Conservation (phyloP, 305 asterid species). For the Fraxinus dipetala region DNA sequence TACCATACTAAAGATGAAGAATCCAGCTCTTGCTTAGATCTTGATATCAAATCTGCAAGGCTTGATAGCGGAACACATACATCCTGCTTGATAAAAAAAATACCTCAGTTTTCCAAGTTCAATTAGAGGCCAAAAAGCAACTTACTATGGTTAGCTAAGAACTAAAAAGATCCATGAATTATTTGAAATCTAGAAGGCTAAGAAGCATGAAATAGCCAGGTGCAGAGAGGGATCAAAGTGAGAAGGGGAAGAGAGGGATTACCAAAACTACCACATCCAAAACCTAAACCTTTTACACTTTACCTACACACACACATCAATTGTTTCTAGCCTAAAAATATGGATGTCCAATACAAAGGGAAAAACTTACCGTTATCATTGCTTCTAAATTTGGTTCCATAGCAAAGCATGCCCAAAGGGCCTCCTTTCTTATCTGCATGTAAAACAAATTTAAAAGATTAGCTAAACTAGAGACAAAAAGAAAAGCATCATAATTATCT, state of each 20-base stretch:
- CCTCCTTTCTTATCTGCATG: constrained; percentile 88
- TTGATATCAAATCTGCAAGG: constrained; percentile 81
- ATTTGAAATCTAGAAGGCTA: not conserved
- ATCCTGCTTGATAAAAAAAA: constrained; percentile 48
- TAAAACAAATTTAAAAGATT: constrained; percentile 15
- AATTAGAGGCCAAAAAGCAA: constrained; percentile 1
- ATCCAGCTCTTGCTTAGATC: constrained; percentile 71
- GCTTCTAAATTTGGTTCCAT: constrained; percentile 85
- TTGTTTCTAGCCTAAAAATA: not conserved
- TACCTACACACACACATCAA: not conserved
- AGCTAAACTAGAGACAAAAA: constrained; percentile 13
- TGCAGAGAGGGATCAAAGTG: not conserved
- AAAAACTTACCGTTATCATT: constrained; percentile 64
- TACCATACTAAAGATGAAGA: constrained; percentile 82
- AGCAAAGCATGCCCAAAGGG: constrained; percentile 97
- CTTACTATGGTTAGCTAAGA: not conserved
- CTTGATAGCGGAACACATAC: constrained; percentile 90
- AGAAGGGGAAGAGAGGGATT: not conserved
- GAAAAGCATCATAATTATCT: not conserved
- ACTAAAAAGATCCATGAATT: not conserved
- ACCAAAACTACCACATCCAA: not conserved
- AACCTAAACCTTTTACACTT: not conserved
- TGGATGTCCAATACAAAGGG: not conserved
- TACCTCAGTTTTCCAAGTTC: not conserved
- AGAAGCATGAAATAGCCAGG: not conserved